A percentile compares a stretch with the other conserved stretches of the same genome.
Evolutionary conservation across 306 rosid species (phyloP).

Genomic region (Vigna nakashimae): DNA sequence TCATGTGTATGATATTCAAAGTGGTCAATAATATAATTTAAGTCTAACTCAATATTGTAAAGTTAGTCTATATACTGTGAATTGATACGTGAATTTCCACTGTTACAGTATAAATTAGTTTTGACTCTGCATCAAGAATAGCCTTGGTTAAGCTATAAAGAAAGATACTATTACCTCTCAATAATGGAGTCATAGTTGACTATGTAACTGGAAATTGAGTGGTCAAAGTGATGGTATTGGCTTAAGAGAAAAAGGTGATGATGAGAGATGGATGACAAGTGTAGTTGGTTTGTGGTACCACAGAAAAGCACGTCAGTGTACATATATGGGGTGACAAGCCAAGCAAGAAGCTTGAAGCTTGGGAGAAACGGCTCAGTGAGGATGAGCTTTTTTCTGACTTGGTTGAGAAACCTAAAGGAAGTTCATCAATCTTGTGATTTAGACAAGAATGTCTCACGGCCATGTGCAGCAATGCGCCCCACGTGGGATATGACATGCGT

Average conservation of each 20-base stretch:
- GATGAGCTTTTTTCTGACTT: constrained; percentile 31
- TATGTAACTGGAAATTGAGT: constrained; percentile 35
- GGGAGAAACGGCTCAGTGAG: constrained; percentile 38
- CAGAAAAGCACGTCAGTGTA: constrained; percentile 38
- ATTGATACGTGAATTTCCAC: too few relatives aligned
- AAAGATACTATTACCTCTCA: constrained; percentile 26
- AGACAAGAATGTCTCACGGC: constrained; percentile 70
- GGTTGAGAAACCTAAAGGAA: constrained; percentile 39
- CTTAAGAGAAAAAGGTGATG: constrained; percentile 23
- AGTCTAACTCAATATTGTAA: too few relatives aligned
- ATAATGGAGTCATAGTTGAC: constrained; percentile 39
- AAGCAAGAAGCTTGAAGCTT: constrained; percentile 42
- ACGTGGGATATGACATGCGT: constrained; percentile 75
- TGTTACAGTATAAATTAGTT: not conserved
- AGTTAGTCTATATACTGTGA: too few relatives aligned
- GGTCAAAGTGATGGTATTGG: constrained; percentile 44
- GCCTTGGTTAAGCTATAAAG: not conserved
- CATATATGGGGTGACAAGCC: constrained; percentile 45
- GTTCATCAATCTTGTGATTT: constrained; percentile 49
- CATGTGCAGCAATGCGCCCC: constrained; percentile 84
- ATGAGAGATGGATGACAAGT: constrained; percentile 41
- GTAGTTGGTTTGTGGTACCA: constrained; percentile 33
- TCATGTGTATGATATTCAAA: not conserved
- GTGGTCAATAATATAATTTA: not conserved
- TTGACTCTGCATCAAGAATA: not conserved